A percentile compares a stretch with the other conserved stretches of the same genome.
These are phyloP conservation scores for Borovskyia barvae DNA, from an alignment of 208 protist genomes.

Conservation along the genomic window DNA sequence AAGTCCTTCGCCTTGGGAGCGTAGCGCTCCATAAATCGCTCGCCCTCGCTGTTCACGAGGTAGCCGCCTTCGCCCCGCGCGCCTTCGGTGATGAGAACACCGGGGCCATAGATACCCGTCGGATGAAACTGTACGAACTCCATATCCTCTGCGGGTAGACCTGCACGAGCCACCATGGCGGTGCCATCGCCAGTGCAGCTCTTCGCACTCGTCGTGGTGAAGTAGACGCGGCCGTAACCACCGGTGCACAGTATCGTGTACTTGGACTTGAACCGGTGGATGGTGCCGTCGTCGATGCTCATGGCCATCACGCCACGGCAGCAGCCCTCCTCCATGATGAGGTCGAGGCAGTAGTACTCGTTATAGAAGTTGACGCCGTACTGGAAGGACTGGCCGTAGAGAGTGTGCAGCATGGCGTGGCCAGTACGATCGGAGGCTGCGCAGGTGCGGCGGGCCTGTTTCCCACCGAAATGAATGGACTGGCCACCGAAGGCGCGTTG, in stretches of 20 bases:
- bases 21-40: conserved; percentile 99
- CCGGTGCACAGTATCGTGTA: conserved; percentile 98
- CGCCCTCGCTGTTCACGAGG: conserved; percentile 98
- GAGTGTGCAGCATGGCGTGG: conserved; percentile 98
- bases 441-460: conserved; percentile 96
- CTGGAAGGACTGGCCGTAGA: conserved; percentile 97
- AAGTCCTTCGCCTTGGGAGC: conserved; percentile 98
- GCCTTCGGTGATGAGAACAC: conserved; percentile 99
- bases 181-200: conserved; percentile 99
- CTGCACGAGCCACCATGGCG: conserved; percentile 98
- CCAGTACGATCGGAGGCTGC: conserved; percentile 98
- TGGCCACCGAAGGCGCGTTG: conserved; percentile 99
- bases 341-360: conserved; percentile 99
- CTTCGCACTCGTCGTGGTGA: conserved; percentile 98
- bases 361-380: conserved; percentile 98
- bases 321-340: conserved; percentile 98
- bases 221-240: conserved; percentile 97
- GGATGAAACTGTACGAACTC: conserved; percentile 99
- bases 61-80: conserved; percentile 96
- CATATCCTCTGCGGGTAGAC: conserved; percentile 97
- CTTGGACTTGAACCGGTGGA: conserved; percentile 97
- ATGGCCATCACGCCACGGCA: conserved; percentile 96
- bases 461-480: conserved; percentile 96
- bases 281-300: conserved; percentile 97
- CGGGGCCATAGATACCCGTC: conserved; percentile 98